Base-by-base conservation (phyloP, 2,329 filamentous ascomycete genomes). In the Penicillium polonicum region DNA sequence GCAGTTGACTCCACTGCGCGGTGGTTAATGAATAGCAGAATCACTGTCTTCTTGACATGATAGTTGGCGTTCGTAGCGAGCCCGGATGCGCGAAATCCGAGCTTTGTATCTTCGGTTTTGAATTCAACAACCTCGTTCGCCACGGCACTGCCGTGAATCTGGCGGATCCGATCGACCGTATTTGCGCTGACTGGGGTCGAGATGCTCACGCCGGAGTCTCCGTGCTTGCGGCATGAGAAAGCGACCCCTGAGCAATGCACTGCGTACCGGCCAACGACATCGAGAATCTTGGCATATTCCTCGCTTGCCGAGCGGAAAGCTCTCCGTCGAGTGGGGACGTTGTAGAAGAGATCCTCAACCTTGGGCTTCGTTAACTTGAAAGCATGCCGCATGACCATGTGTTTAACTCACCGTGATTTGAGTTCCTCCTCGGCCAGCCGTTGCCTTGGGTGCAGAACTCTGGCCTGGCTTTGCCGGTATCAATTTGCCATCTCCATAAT, bases 281-380 rank as follows among this genome's bases (percentile, higher is more conserved):
- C 94, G 27, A 97, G 87, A 56, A 99, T 97, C 77, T 97, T 99
- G 69, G 95, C 92, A 78, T 95, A 97, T 72, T 99, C 95, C 70
- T 99, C 94, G 38, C 92, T 90, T 19, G 90, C 79, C 15, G 93
- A 97, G 41, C 94, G 86, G 70, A 99, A 99, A 12, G 95, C 94
- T 64, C 87, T 86, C 36, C 92, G 86, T 25, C 94, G 85, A 9
- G 89, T 96, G 0, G 92, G 92, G 1, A 97, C 86, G 68, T 97
- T 99, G 80, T 96, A 99, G 74, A 99, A 99, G 12, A 99, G 78
- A 72, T 99, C 94, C 70, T 99, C 93, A 17, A 99, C 85, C 83
- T 62, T 50, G 48, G 13, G 41, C 6, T 15, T n/a, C 36, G 15
- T 25, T 12, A 17, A 19, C 3, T 42, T 23, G 23, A 10, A 8